Conservation (phyloP, 2,329 filamentous ascomycete species). For the Zasmidium citrigriseum region DNA sequence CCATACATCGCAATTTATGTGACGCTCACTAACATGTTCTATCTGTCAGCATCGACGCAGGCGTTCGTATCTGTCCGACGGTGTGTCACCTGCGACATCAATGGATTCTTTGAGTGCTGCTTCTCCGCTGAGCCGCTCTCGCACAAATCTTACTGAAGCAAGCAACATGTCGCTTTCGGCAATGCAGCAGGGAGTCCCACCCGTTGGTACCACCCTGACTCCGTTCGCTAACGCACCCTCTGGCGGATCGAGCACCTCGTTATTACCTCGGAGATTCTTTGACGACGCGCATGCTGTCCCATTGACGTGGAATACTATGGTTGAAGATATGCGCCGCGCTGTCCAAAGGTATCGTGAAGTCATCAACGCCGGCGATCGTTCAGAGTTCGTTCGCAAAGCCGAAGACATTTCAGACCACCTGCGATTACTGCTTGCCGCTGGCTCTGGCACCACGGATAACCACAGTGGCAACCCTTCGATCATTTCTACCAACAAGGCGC, state of each 20-base stretch:
- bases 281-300: conserved; percentile 81
- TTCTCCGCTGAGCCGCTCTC: conserved; percentile 60
- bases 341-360: conserved; percentile 88
- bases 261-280: conserved; percentile 80
- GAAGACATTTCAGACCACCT: conserved; percentile 98
- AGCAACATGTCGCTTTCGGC: conserved; percentile 53
- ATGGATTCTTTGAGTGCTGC: conserved; percentile 84
- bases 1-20: conserved; percentile 24
- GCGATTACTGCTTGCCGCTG: conserved; percentile 87
- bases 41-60: conserved; percentile 59
- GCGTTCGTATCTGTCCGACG: conserved; percentile 66
- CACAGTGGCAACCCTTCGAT: conserved; percentile 99
- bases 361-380: conserved; percentile 78
- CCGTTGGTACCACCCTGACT: conserved; percentile 54
- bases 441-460: conserved; percentile 96
- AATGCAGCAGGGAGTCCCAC: conserved; percentile 46
- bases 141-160: conserved; percentile 52
- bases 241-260: conserved; percentile 36
- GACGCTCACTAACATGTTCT: conserved; percentile 25
- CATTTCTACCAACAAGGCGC: conserved; percentile 94
- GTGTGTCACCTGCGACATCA: conserved; percentile 81
- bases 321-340: conserved; percentile 89
- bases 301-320: conserved; percentile 84
- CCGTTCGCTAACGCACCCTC: conserved; percentile 56
- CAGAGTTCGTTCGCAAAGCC: conserved; percentile 90